These are phyloP conservation scores for Calonectria hongkongensis DNA, from an alignment of 2,329 filamentous ascomycete species.

Conservation along the genomic window DNA sequence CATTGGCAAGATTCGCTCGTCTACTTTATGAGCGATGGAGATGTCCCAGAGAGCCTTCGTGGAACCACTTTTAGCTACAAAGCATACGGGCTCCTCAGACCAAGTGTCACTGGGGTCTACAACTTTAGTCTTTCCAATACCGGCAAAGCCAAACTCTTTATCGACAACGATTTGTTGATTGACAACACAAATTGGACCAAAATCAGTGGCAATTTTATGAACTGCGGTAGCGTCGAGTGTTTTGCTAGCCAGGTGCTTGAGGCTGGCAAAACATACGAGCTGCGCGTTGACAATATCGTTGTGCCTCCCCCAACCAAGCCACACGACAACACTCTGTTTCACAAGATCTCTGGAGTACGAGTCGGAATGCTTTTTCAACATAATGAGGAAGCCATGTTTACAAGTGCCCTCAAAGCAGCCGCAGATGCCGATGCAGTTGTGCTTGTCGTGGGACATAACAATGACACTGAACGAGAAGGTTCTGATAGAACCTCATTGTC, in stretches of 20 bases:
- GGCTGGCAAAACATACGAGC: slow-evolving; percentile 3
- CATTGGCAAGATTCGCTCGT: slow-evolving; percentile 18
- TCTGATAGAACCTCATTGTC: slow-evolving; percentile 12
- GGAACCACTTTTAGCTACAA: slow-evolving; percentile 1
- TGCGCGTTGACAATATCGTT: slow-evolving; percentile 47
- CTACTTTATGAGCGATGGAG: slow-evolving; percentile 22
- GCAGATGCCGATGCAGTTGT: slow-evolving; percentile 26
- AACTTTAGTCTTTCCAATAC: slow-evolving; percentile 14
- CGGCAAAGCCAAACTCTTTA: slow-evolving; percentile 13
- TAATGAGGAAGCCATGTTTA: slow-evolving; percentile 24
- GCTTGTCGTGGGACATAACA: slow-evolving; percentile 30
- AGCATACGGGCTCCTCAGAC: neutral
- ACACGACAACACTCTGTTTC: slow-evolving; percentile 53
- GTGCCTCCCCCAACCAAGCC: slow-evolving; percentile 42
- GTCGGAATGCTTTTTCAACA: slow-evolving; percentile 25
- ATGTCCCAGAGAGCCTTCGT: slow-evolving; percentile 1
- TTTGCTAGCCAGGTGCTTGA: neutral
- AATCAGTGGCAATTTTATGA: slow-evolving; percentile 13
- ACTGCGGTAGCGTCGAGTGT: slow-evolving; percentile 17
- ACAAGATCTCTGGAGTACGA: slow-evolving; percentile 48
- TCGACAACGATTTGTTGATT: slow-evolving; percentile 21
- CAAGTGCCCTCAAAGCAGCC: slow-evolving; percentile 9
- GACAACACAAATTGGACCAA: slow-evolving; percentile 8
- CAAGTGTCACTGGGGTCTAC: slow-evolving; percentile 3
- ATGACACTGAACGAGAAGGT: slow-evolving; percentile 24